phyloP scores from a whole-genome alignment of 1,139 yeast species.

The Yamadazyma conglobata region DNA sequence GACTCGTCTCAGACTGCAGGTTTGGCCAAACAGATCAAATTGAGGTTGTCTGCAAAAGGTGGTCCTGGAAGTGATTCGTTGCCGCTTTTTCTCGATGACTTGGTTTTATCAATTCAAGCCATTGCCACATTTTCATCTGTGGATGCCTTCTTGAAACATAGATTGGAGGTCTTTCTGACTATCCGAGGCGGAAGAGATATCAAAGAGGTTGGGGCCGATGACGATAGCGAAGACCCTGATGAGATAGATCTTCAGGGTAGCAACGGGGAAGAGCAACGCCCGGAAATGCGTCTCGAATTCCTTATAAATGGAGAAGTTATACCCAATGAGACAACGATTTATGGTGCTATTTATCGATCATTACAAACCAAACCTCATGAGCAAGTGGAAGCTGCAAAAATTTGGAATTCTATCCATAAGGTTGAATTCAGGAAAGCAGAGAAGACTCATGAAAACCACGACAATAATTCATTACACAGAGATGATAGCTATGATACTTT shows the following conservation, averaged over 20 bases:
- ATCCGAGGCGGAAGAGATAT: constrained; percentile 15
- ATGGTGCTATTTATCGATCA: constrained; percentile 70
- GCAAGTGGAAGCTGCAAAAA: constrained; percentile 43
- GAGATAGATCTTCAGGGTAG: constrained; percentile 4
- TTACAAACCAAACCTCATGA: constrained; percentile 39
- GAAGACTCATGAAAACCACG: constrained; percentile 3
- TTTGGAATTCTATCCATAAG: constrained; percentile 58
- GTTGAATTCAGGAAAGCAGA: constrained; percentile 40
- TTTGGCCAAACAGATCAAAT: constrained; percentile 69
- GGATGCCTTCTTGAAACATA: constrained; percentile 54
- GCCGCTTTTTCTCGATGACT: constrained; percentile 32
- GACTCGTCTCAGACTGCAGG: constrained; percentile 46
- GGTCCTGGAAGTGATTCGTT: constrained; percentile 22
- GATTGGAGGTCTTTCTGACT: constrained; percentile 22
- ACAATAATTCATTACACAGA: constrained; percentile 9
- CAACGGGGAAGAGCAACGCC: constrained; percentile 3
- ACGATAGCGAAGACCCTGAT: constrained; percentile 12
- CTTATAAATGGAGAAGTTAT: constrained; percentile 56
- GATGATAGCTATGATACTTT: constrained; percentile 28
- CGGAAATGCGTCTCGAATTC: constrained; percentile 49
- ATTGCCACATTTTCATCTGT: constrained; percentile 80
- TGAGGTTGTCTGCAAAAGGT: constrained; percentile 40
- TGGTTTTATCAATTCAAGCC: constrained; percentile 77
- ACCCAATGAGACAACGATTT: constrained; percentile 70
- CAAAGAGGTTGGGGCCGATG: constrained; percentile 11